A percentile compares a stretch with the other conserved stretches of the same genome.
These are phyloP conservation scores for Aspergillus uvarum DNA, from an alignment of 2,329 filamentous ascomycete genomes.

Conservation along the genomic window DNA sequence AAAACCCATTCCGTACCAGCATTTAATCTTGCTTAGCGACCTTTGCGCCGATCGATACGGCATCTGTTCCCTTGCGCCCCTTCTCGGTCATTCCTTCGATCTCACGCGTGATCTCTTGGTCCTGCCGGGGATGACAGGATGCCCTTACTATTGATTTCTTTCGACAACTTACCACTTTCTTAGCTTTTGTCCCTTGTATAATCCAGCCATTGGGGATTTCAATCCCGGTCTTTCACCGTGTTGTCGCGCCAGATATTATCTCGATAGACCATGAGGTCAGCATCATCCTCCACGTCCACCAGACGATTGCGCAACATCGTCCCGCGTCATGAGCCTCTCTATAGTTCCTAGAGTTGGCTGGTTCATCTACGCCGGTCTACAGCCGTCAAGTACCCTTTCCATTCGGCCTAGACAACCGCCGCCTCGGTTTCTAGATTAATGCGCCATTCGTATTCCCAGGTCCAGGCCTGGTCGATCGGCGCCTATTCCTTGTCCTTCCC, in stretches of 20 bases:
- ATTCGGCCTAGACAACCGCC: background rate
- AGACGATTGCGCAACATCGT: background rate
- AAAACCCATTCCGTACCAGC: conserved; percentile 4
- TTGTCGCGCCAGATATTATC: background rate
- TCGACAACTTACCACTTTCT: background rate
- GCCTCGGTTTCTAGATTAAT: background rate
- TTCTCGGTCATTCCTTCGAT: background rate
- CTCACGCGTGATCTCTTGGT: conserved; percentile 5
- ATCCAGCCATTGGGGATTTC: background rate
- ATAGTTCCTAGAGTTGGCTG: background rate
- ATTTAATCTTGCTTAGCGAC: conserved; percentile 7
- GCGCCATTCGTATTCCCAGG: conserved; percentile 11
- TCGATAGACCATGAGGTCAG: background rate
- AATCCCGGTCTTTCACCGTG: background rate
- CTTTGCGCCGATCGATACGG: conserved; percentile 8
- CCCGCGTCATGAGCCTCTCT: conserved; percentile 3
- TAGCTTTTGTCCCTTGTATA: background rate
- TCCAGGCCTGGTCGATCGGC: conserved; percentile 13
- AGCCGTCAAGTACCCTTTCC: background rate
- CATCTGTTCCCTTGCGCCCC: background rate
- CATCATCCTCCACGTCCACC: background rate
- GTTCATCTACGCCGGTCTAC: background rate
- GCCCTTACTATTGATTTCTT: background rate
- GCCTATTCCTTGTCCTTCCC: background rate
- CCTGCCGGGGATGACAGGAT: background rate